A percentile compares a stretch with the other conserved stretches of the same genome.
These are phyloP conservation scores for Penicillium fimorum DNA, from an alignment of 495 filamentous ascomycete species.

Conservation along the genomic window DNA sequence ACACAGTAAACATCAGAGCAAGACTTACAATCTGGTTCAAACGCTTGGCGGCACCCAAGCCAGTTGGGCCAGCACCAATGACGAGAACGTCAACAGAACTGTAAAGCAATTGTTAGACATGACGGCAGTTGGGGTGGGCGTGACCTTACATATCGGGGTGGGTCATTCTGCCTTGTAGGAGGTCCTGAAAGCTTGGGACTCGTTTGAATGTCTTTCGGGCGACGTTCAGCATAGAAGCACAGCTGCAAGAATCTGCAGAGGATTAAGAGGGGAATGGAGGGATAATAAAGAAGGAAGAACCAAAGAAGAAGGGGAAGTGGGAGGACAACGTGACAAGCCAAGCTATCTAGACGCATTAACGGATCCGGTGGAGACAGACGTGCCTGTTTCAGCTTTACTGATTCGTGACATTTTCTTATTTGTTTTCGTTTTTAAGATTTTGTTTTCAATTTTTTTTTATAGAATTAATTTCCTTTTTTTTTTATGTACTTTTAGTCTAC, in stretches of 20 bases:
- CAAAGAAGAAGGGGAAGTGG: slow-evolving; percentile 24
- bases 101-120: slow-evolving; percentile 25
- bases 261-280: slow-evolving; percentile 17
- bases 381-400: slow-evolving; percentile 44
- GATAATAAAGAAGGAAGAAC: slow-evolving; percentile 25
- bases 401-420: slow-evolving; percentile 6
- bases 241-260: slow-evolving; percentile 37
- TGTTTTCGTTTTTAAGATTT: not conserved
- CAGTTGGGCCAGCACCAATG: slow-evolving; percentile 97
- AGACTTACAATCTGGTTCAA: slow-evolving; percentile 86
- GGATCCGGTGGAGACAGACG: slow-evolving; percentile 26
- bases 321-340: slow-evolving; percentile 31
- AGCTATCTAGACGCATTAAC: slow-evolving; percentile 25
- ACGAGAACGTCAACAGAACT: slow-evolving; percentile 96
- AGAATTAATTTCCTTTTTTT: slow-evolving; percentile 7
- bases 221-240: slow-evolving; percentile 50
- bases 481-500: slow-evolving; percentile 3
- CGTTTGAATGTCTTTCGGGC: slow-evolving; percentile 53
- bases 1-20: slow-evolving; percentile 17
- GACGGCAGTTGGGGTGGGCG: slow-evolving; percentile 2
- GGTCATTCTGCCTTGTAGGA: slow-evolving; percentile 59
- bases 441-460: slow-evolving; percentile 8
- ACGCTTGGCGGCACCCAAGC: slow-evolving; percentile 94
- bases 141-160: slow-evolving; percentile 51
- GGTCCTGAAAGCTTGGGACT: slow-evolving; percentile 60